These are phyloP conservation scores for Microthlaspi erraticum DNA, from an alignment of 345 rosid genomes.

Conservation along the genomic window DNA sequence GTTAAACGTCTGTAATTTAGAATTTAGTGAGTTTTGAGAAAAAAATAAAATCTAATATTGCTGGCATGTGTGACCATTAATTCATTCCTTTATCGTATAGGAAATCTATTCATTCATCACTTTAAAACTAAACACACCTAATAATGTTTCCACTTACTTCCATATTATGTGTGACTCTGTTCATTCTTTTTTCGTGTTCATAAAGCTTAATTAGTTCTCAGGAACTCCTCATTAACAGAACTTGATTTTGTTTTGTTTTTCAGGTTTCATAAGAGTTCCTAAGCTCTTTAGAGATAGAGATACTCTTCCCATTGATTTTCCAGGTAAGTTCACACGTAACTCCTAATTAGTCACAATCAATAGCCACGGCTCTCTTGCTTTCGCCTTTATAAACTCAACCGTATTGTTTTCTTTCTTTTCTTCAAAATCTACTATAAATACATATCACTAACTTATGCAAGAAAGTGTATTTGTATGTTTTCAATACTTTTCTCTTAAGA, in stretches of 20 bases:
- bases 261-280: not conserved
- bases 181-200: constrained; percentile 25
- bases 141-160: constrained; percentile 18
- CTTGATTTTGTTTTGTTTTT: not conserved
- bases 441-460: not conserved
- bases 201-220: not conserved
- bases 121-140: constrained; percentile 10
- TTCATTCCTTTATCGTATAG: no score
- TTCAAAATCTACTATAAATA: not conserved
- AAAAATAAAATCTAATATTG: no score
- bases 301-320: not conserved
- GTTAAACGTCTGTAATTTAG: not conserved
- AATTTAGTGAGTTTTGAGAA: no score
- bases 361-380: constrained; percentile 23
- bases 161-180: constrained; percentile 5
- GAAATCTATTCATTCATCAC: no score
- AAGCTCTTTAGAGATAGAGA: not conserved
- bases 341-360: constrained; percentile 25
- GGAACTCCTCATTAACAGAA: not conserved
- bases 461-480: no score
- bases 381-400: constrained; percentile 28
- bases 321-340: constrained; percentile 20
- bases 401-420: constrained; percentile 15
- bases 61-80: no score
- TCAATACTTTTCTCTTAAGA: not conserved